Conservation (phyloP, 148 eudicot genomes). For the Simmondsia chinensis region DNA sequence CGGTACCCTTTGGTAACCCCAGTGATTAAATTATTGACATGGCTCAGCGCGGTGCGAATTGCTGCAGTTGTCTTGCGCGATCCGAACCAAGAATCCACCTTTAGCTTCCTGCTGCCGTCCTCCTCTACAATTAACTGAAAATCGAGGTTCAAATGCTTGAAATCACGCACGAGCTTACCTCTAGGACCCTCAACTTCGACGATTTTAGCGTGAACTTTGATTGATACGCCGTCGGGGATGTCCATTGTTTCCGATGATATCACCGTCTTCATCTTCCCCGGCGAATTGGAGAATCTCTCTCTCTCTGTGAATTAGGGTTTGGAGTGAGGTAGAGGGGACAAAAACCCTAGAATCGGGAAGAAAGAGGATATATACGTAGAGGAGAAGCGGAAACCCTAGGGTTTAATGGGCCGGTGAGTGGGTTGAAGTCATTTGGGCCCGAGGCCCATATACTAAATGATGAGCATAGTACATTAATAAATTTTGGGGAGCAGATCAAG, state of each 20-base stretch:
- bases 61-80: slow-evolving; percentile 47
- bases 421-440: too few relatives aligned
- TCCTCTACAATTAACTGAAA: slow-evolving; percentile 34
- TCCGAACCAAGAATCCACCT: slow-evolving; percentile 63
- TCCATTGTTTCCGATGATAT: slow-evolving; percentile 52
- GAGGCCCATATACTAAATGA: too few relatives aligned
- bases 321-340: too few relatives aligned
- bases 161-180: slow-evolving; percentile 38
- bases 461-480: too few relatives aligned
- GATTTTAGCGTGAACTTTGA: slow-evolving; percentile 45
- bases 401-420: too few relatives aligned
- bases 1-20: slow-evolving; percentile 46
- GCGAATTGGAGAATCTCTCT: too few relatives aligned
- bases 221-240: slow-evolving; percentile 48
- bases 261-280: slow-evolving; percentile 60
- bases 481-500: too few relatives aligned
- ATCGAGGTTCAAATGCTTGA: slow-evolving; percentile 66
- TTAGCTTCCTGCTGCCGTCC: slow-evolving; percentile 31
- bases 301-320: too few relatives aligned
- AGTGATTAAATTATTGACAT: slow-evolving; percentile 36
- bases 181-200: slow-evolving; percentile 47
- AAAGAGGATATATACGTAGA: too few relatives aligned
- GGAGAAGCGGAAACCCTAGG: too few relatives aligned
- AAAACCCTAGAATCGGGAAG: too few relatives aligned
- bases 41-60: slow-evolving; percentile 54